Percentiles rank a stretch among this genome's conserved stretches.
These are phyloP conservation scores for Plenodomus lindquistii DNA, from an alignment of 2,329 filamentous ascomycete genomes.

Conservation along the genomic window DNA sequence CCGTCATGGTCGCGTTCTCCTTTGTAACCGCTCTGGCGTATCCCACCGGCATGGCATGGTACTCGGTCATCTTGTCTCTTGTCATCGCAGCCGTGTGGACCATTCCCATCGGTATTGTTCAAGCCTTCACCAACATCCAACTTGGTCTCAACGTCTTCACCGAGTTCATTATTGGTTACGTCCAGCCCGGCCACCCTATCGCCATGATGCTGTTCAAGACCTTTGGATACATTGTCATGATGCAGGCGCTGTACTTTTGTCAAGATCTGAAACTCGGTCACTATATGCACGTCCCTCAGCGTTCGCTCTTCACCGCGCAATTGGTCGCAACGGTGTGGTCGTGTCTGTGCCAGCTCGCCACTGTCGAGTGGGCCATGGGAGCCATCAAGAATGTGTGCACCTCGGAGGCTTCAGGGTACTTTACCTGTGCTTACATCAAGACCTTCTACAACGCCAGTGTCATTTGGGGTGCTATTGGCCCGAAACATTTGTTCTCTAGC, in stretches of 20 bases:
- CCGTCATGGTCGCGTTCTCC: conserved; percentile 49
- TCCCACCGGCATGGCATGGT: conserved; percentile 65
- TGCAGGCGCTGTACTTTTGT: conserved; percentile 18
- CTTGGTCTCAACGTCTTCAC: conserved; percentile 68
- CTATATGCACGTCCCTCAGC: conserved; percentile 56
- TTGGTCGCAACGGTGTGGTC: conserved; percentile 52
- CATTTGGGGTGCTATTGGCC: conserved; percentile 70
- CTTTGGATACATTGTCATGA: conserved; percentile 28
- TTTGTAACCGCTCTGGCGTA: conserved; percentile 52
- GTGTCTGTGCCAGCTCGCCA: conserved; percentile 44
- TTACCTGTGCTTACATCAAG: conserved; percentile 65
- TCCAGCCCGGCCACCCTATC: conserved; percentile 70
- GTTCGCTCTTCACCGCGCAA: conserved; percentile 56
- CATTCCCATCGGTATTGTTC: conserved; percentile 26
- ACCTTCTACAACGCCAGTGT: conserved; percentile 70
- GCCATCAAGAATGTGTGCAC: conserved; percentile 52
- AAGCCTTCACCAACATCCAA: conserved; percentile 66
- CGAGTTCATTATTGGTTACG: conserved; percentile 66
- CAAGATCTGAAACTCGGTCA: conserved; percentile 31
- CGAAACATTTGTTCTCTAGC: conserved; percentile 65
- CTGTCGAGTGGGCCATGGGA: conserved; percentile 55
- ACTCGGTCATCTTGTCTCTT: conserved; percentile 70
- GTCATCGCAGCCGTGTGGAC: conserved; percentile 59
- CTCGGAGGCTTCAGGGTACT: conserved; percentile 47
- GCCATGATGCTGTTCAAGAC: conserved; percentile 62